Evolutionary conservation across 2,329 filamentous ascomycete genomes (phyloP), one percentile per base, ranked within the genome.

Genomic region (Colletotrichum horii): DNA sequence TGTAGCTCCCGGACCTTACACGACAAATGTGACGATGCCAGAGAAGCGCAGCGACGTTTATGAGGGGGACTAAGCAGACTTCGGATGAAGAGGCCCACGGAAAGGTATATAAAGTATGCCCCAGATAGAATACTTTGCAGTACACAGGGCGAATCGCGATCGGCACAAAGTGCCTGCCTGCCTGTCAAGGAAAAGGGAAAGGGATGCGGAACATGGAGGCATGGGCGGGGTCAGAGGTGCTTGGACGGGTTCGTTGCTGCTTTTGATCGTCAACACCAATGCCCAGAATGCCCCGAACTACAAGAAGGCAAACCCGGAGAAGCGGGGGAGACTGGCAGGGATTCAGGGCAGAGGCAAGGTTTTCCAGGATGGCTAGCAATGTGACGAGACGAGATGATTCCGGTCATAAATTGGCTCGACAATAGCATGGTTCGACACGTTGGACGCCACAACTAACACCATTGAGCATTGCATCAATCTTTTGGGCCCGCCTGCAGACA

Each of bases 401-500:
- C 32, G 43, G 8, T 22, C 19, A 52, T 66, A n/a, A 22, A n/a
- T 28, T 55, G 52, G 48, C 43, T 48, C 58, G 43, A 74, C 16
- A 60, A 60, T 26, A 30, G 32, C 55, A 34, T 52, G 11, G 43
- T 22, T 52, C 72, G 68, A 66, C 68, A 66, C 52, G 61, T 74
- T 61, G 72, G 61, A 71, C 72, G 72, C 72, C 72, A 74, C 68
- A 74, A 60, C 24, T 67, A 62, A 55, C 62, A 72, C 66, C 38
- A 34, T 62, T 48, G 60, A 55, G 61, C 38, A 72, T 64, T 30
- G 62, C 36, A 72, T 55, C 15, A 62, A 60, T n/a, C 28, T 36
- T 32, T 75, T 62, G n/a, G 55, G 66, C 24, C 19, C 26, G 62
- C 38, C 55, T 66, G 61, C 61, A 62, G 43, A 48, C 24, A 19